These are phyloP conservation scores for Plantago elongata DNA, from an alignment of 257 asterid genomes.

Conservation along the genomic window DNA sequence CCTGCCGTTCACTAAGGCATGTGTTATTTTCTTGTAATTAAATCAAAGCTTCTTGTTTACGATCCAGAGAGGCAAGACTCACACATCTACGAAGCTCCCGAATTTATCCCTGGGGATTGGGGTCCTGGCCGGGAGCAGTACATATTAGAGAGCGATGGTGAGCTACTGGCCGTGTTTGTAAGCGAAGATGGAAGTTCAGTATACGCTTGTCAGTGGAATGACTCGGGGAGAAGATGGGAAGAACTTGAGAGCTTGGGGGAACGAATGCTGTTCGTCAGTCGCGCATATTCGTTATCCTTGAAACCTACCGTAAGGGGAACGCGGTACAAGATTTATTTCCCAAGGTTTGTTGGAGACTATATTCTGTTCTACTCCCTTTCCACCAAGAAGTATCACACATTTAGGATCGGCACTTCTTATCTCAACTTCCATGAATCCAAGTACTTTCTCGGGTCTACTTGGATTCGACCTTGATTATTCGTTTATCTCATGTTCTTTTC, in stretches of 20 bases:
- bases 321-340: not conserved
- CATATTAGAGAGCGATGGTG: constrained; percentile 2
- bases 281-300: not conserved
- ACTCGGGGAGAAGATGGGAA: not conserved
- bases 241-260: not conserved
- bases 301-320: not conserved
- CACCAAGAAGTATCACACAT: constrained; percentile 1
- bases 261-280: constrained; percentile 3
- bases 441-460: too few relatives aligned
- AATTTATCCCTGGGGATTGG: not conserved
- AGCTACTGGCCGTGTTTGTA: constrained; percentile 5
- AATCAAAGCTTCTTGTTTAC: not conserved
- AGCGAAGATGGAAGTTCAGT: not conserved
- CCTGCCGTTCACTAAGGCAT: not conserved
- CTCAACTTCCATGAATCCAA: too few relatives aligned
- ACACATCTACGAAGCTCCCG: not conserved
- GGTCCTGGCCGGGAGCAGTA: not conserved
- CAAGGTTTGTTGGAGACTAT: not conserved
- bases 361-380: not conserved
- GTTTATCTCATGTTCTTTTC: too few relatives aligned
- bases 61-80: not conserved
- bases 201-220: not conserved
- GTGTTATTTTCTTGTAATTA: not conserved
- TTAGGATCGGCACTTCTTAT: not conserved
- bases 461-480: too few relatives aligned